phyloP scores from a whole-genome alignment of 2,329 filamentous ascomycete species.

The Helicocarpus griseus region DNA sequence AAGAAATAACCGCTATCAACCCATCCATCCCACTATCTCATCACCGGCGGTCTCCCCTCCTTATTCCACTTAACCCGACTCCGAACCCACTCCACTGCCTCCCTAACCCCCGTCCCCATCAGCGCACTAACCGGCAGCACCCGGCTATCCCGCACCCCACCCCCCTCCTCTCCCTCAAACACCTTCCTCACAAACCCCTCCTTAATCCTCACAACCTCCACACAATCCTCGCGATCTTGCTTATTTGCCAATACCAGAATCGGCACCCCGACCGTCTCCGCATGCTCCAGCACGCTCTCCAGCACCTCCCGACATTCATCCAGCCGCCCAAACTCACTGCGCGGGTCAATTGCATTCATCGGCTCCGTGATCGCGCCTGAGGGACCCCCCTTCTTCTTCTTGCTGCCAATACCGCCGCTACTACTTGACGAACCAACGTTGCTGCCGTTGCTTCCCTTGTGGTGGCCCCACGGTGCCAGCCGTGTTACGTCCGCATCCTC shows the following conservation, averaged over 20 bases:
- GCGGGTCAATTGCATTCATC: slow-evolving; percentile 26
- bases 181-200: slow-evolving; percentile 92
- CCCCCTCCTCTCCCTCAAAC: slow-evolving; percentile 86
- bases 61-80: slow-evolving; percentile 94
- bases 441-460: neutral
- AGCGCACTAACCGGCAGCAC: slow-evolving; percentile 89
- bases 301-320: slow-evolving; percentile 85
- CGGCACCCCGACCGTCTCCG: slow-evolving; percentile 83
- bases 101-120: slow-evolving; percentile 68
- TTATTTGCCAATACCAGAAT: slow-evolving; percentile 92
- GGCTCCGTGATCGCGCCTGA: slow-evolving; percentile 23
- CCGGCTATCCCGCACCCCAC: slow-evolving; percentile 75
- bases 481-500: slow-evolving; percentile 59
- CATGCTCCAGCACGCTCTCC: slow-evolving; percentile 78
- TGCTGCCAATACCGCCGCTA: too few relatives aligned
- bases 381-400: too few relatives aligned
- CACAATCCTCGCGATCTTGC: slow-evolving; percentile 93
- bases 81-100: slow-evolving; percentile 95
- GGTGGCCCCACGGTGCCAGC: slow-evolving; percentile 18
- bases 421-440: too few relatives aligned
- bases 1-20: neutral
- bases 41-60: slow-evolving; percentile 80
- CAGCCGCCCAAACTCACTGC: slow-evolving; percentile 45
- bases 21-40: slow-evolving; percentile 62
- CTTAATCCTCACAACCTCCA: slow-evolving; percentile 95